Conservation (phyloP, 2,329 filamentous ascomycete species). For the Arthroderma uncinatum region DNA sequence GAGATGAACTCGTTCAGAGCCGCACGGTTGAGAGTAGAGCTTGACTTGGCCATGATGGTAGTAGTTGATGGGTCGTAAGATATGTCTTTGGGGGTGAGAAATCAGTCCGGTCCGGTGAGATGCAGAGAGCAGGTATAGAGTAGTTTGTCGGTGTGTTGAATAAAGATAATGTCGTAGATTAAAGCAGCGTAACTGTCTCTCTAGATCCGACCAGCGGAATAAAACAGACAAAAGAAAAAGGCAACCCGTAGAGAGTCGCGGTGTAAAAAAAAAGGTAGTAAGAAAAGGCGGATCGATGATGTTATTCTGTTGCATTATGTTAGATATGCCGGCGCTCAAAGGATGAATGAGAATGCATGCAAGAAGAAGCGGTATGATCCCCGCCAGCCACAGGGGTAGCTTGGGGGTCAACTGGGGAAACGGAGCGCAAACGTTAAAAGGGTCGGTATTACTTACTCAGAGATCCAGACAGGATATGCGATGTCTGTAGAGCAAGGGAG, state of each 20-base stretch:
- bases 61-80: not conserved
- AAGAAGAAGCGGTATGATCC: not conserved
- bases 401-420: not conserved
- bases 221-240: not conserved
- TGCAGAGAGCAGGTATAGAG: not conserved
- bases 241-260: conserved; percentile 2
- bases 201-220: conserved; percentile 7
- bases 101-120: not conserved
- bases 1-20: conserved; percentile 40
- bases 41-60: conserved; percentile 10
- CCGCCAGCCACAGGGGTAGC: conserved; percentile 1
- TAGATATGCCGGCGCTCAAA: conserved; percentile 5
- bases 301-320: conserved; percentile 1
- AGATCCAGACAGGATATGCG: not conserved
- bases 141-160: not conserved
- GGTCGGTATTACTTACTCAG: conserved; percentile 3
- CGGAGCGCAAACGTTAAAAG: not conserved
- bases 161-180: conserved; percentile 2
- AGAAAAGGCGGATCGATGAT: conserved; percentile 4
- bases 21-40: conserved; percentile 27
- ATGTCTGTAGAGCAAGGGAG: not conserved
- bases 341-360: conserved; percentile 5
- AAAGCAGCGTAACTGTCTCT: not conserved
- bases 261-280: not conserved
- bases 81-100: not conserved